These are phyloP conservation scores for Brassica balearica DNA, from an alignment of 441 rosid species.

Conservation along the genomic window DNA sequence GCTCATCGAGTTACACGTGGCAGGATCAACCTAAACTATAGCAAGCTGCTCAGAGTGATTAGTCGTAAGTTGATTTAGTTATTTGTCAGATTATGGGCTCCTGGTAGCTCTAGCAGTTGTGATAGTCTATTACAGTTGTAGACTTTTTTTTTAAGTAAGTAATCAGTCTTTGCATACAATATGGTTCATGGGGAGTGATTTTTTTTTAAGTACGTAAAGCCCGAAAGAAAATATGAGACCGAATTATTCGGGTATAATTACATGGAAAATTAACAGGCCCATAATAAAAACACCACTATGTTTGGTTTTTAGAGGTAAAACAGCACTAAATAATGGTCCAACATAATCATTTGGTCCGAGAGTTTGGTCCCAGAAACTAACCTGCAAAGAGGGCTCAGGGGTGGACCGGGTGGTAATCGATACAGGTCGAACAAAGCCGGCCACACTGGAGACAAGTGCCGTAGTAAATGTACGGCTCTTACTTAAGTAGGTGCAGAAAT, in stretches of 20 bases:
- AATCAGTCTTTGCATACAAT: background rate
- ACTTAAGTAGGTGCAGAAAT: background rate
- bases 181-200: background rate
- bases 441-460: background rate
- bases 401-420: background rate
- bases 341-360: background rate
- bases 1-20: slow-evolving; percentile 51
- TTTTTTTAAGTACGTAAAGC: background rate
- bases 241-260: background rate
- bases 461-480: background rate
- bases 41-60: background rate
- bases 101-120: background rate
- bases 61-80: background rate
- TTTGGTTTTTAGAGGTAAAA: background rate
- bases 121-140: background rate
- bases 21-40: background rate
- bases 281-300: background rate
- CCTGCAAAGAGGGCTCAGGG: background rate
- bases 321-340: background rate
- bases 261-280: background rate
- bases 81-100: background rate
- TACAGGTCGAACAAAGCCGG: background rate
- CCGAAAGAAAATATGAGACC: background rate
- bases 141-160: background rate
- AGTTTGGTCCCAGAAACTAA: background rate